Evolutionary conservation across 225 moss, liverwort and hornwort genomes (phyloP), one percentile per base, ranked within the genome.

Genomic region (Physcomitrium patens): DNA sequence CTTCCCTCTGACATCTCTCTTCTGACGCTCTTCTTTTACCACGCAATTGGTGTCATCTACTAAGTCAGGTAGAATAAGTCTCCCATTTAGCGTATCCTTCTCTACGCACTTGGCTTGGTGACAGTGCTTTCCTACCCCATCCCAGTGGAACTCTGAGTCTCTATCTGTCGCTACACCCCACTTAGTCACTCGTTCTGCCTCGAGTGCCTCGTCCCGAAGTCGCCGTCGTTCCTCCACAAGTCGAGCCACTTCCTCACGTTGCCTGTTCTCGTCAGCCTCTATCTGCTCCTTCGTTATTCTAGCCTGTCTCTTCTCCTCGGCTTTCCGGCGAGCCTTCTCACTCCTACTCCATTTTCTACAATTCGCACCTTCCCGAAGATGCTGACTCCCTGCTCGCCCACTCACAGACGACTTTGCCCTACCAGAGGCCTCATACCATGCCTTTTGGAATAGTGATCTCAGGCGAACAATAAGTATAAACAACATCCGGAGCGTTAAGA

Each of bases 161-260:
- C 87, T 76, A 60, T 93, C 93, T 7, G 91, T 87, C 71, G 87
- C 89, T 55, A 89, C 83, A 76, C 86, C 93, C 53, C 91, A 76
- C 72, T 93, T 89, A 55, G 80, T 87, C 46, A 89, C 89, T 27
- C 87, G 83, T 71, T 89, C 93, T 42, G 93, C 90, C 70, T 93
- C 87, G 64, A 91, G 68, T 75, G 86, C 91, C 78, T 93, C 91
- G 69, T 91, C 93, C n/a, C 93, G 83, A 45, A 87, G 80, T 60
- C 86, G 79, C 65, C 93, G 84, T 12, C 91, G 81, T 69, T 93
- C 93, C 82, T 93, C 90, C 26, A 93, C 93, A 8, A 93, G 80
- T 10, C 93, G 81, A 23, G 93, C 89, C 15, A 93, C 93, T 79
- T 93, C 93, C 82, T 93, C 93, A 43, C 93, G 83, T 76, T 93